Percentiles rank a stretch among this genome's conserved stretches.
These are phyloP conservation scores for Podaxis sp. DNA, from an alignment of 768 basidiomycete species.

Conservation along the genomic window DNA sequence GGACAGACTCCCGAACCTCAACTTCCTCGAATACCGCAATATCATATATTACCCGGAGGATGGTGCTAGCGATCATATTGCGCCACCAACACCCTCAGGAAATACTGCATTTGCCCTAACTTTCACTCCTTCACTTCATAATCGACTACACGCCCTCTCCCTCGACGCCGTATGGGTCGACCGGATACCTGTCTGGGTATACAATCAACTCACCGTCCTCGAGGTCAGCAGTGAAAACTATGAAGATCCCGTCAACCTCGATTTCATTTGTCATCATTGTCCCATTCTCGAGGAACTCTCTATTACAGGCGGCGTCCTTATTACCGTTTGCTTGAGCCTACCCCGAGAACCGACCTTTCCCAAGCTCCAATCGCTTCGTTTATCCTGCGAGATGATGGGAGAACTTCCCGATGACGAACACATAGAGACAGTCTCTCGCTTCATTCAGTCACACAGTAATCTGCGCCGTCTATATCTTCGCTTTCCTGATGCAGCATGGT, in stretches of 20 bases:
- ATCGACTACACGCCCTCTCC: constrained; percentile 4
- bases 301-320: constrained; percentile 32
- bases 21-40: constrained; percentile 10
- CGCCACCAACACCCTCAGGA: neutral
- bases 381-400: constrained; percentile 29
- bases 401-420: constrained; percentile 19
- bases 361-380: constrained; percentile 34
- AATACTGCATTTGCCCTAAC: neutral
- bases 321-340: constrained; percentile 29
- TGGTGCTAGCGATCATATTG: neutral
- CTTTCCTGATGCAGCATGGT: constrained; percentile 27
- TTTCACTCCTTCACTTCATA: neutral
- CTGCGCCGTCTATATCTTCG: constrained; percentile 36
- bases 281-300: constrained; percentile 35
- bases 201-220: constrained; percentile 11
- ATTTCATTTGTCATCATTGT: constrained; percentile 35
- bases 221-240: neutral
- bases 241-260: constrained; percentile 30
- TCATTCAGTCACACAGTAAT: constrained; percentile 28
- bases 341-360: constrained; percentile 29
- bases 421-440: constrained; percentile 25
- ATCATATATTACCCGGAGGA: constrained; percentile 3
- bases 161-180: constrained; percentile 7
- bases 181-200: constrained; percentile 14
- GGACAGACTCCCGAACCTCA: constrained; percentile 7